Evolutionary conservation across 2,329 filamentous ascomycete species (phyloP).

Genomic region (Amauroascus verrucosus): DNA sequence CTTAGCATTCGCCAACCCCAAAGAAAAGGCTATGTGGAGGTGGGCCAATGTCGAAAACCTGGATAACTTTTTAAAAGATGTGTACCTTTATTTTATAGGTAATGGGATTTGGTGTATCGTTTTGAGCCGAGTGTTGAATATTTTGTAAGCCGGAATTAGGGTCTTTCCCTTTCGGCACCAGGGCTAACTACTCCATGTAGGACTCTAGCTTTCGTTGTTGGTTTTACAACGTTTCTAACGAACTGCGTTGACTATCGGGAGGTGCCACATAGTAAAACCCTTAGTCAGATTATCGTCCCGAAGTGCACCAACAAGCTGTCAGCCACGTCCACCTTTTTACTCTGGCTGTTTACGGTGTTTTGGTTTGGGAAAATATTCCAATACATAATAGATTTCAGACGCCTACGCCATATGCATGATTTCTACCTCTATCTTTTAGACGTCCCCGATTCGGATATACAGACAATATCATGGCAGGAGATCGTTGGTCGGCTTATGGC

Average conservation of each 20-base stretch:
- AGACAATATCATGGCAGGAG: conserved; percentile 89
- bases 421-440: conserved; percentile 76
- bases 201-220: conserved; percentile 71
- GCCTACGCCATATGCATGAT: conserved; percentile 66
- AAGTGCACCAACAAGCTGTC: conserved; percentile 70
- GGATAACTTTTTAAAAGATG: conserved; percentile 73
- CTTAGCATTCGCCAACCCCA: conserved; percentile 44
- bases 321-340: conserved; percentile 60
- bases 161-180: neutral
- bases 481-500: conserved; percentile 77
- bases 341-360: conserved; percentile 79
- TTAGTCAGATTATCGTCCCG: conserved; percentile 54
- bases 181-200: conserved; percentile 34
- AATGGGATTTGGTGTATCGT: conserved; percentile 80
- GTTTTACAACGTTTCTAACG: conserved; percentile 70
- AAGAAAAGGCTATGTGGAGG: conserved; percentile 77
- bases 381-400: conserved; percentile 61
- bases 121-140: conserved; percentile 58
- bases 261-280: conserved; percentile 54
- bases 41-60: conserved; percentile 88
- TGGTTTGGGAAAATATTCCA: conserved; percentile 73
- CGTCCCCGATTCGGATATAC: conserved; percentile 77
- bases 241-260: conserved; percentile 77
- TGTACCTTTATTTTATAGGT: conserved; percentile 77
- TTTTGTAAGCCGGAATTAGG: conserved; percentile 49